Evolutionary conservation across 2,329 filamentous ascomycete species (phyloP), one percentile per base, ranked within the genome.

Genomic region (Neopestalotiopsis sp.): DNA sequence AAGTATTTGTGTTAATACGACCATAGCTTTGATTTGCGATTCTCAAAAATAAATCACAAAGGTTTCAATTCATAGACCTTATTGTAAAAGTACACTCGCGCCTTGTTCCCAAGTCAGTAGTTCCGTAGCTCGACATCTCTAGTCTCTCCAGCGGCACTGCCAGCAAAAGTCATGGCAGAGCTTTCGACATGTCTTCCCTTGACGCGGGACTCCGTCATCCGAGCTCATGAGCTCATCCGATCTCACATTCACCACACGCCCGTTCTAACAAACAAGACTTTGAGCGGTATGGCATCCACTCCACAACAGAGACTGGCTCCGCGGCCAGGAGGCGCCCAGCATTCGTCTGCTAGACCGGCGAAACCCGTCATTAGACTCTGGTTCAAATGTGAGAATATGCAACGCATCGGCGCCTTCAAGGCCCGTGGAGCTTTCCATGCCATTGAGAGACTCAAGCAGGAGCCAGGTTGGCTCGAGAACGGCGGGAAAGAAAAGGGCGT

Each of bases 371-470:
- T 97, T 49, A 85, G 89, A 13, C 85, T 98, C 65, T 96, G 93
- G 84, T 97, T 98, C 88, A 98, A 98, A 83, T 97, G 94, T 80
- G 95, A 98, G 84, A 98, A 98, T 80, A 84, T 94, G 69, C 95
- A 98, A 83, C 90, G 90, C 68, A 90, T 97, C 67, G 95, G 95
- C 67, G 95, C 95, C 0, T 98, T 98, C 84, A 98, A 98, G 82
- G 92, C 90, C n/a, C 86, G 95, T 6, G 95, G 95, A 4, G 95
- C 95, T 0, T 97, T 97, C 74, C 93, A 97, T 80, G 94, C 95
- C 0, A 78, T 97, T 45, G 86, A 90, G 75, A 82, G 92, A 68
- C 81, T 97, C 76, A 89, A 91, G 76, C 80, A 79, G 71, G 87
- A 90, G 74, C 82, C 86, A 4, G 90, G 88, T 1, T 88, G 88